Evolutionary conservation across 148 eudicot species (phyloP), one percentile per base, ranked within the genome.

Genomic region (Camellia sinensis): DNA sequence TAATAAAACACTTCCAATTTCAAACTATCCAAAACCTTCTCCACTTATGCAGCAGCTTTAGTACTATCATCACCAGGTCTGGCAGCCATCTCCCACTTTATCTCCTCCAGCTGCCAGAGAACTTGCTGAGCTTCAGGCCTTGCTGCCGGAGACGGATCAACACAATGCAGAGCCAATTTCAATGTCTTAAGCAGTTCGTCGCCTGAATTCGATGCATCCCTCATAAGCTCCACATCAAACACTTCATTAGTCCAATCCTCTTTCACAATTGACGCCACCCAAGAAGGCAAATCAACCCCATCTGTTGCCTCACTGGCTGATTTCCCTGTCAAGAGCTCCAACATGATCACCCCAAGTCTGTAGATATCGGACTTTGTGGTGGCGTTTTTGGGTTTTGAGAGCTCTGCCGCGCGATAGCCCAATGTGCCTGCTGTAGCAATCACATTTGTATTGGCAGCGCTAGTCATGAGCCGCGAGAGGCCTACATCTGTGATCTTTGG

Each of bases 391-490:
- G 84, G 82, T 80, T 90, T 95, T 9, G 90, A 89, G 18, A 93
- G 88, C 85, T 95, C 98, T 6, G 97, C 97, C 29, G 98, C 98
- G 0, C 94, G 88, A 78, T 95, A 95, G 0, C 97, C 98, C 63
- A 86, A 82, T 15, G 92, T 82, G 11, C 92, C 94, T 0, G 92
- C 94, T 13, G 97, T 91, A 22, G 94, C 89, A 1, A 88, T 84
- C 66, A 88, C 87, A 53, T 89, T 91, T 72, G 98, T 83, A 85
- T 89, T 90, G 82, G 92, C 93, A 1, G 92, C 80, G 43, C 82
- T 86, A 12, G 93, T 91, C 95, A 91, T 93, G 67, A 93, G 93
- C 71, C 92, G 81, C 53, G 89, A 88, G 53, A 93, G 87, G 21
- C 97, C 98, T 17, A 90, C 92, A 56, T 95, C 95, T 71, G 92